phyloP scores from a whole-genome alignment of 352 stramenopile species.

The Globisporangium middletonii region DNA sequence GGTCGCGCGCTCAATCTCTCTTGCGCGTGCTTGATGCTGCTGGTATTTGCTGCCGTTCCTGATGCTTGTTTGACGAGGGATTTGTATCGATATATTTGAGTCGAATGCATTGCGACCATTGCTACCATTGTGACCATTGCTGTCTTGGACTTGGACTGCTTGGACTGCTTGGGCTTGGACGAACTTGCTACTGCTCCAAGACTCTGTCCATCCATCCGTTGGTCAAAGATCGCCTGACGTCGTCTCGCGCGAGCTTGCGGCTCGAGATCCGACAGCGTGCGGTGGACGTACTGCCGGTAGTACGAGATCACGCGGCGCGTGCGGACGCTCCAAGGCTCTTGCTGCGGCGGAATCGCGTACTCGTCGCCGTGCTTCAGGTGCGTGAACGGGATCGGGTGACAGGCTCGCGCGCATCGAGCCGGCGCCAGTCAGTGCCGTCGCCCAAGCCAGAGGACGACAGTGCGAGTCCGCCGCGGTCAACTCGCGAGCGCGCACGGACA shows the following conservation, averaged over 20 bases:
- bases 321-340: constrained; percentile 9
- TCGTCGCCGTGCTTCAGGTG: constrained; percentile 17
- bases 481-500: constrained; percentile 3
- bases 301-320: constrained; percentile 14
- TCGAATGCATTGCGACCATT: no score
- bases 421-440: constrained; percentile 3
- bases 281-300: constrained; percentile 20
- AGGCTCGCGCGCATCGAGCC: neutral
- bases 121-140: no score
- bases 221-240: no score
- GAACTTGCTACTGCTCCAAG: no score
- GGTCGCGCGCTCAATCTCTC: no score
- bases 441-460: constrained; percentile 9
- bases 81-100: no score
- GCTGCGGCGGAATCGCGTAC: constrained; percentile 11
- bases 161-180: neutral
- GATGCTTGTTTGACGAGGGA: no score
- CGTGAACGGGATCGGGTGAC: constrained; percentile 18
- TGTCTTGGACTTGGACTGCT: no score
- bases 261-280: constrained; percentile 3
- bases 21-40: no score
- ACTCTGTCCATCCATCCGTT: no score
- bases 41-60: no score
- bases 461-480: neutral
- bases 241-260: no score